Percentiles rank a stretch among this genome's conserved stretches.
Conservation (phyloP, 805 yeast species). For the Ascoidea tarda region DNA sequence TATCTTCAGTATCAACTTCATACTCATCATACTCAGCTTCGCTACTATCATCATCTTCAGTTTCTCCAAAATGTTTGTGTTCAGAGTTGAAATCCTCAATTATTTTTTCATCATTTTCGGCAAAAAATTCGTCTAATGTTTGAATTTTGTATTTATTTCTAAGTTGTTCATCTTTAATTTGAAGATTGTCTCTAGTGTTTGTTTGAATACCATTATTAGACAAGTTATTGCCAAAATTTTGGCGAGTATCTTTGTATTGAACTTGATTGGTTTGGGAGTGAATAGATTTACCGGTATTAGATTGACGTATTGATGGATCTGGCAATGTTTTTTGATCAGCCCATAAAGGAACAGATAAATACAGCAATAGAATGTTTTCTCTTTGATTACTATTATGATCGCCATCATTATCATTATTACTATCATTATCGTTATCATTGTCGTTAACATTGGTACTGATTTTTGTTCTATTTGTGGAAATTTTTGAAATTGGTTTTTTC, state of each 20-base stretch:
- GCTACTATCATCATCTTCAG: neutral
- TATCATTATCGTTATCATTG: too few relatives aligned
- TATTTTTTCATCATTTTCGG: neutral
- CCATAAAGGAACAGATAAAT: neutral
- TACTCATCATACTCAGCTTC: neutral
- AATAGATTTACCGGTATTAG: too few relatives aligned
- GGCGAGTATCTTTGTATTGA: neutral
- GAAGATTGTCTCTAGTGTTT: neutral
- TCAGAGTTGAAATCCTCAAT: neutral
- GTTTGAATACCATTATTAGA: neutral
- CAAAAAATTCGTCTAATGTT: neutral
- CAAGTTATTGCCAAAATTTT: too few relatives aligned
- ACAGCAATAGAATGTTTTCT: neutral
- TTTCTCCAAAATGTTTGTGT: neutral
- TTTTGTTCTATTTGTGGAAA: slow-evolving; percentile 4
- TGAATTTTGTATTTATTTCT: neutral
- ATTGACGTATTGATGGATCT: neutral
- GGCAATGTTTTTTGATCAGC: neutral
- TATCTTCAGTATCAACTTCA: neutral
- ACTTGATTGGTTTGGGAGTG: neutral
- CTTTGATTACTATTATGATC: neutral
- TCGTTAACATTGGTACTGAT: too few relatives aligned
- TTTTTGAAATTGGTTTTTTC: slow-evolving; percentile 51
- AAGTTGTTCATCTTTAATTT: neutral
- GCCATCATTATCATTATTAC: neutral